Evolutionary conservation across 2,329 filamentous ascomycete genomes (phyloP), one percentile per base, ranked within the genome.

Genomic region (Fusarium albosuccineum): DNA sequence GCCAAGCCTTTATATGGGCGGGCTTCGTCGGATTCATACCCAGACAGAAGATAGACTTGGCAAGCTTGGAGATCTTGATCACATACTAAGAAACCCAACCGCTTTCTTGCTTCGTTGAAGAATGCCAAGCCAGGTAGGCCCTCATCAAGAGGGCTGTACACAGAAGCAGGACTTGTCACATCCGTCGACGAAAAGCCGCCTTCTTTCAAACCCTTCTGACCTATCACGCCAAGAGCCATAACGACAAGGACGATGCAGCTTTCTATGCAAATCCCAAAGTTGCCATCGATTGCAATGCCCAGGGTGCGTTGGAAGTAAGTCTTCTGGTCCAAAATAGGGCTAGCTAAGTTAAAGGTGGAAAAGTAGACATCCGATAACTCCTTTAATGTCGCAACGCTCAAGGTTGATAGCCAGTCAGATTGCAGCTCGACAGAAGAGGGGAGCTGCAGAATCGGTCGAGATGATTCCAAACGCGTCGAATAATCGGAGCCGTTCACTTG

Each of bases 341-440:
- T 68, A 0, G 66, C 66, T 0, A 68, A 48, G 1, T 68, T 68
- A 0, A 68, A 68, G 0, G 66, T 68, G 0, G 66, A 57, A 6
- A 68, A 68, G 9, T 67, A 68, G 3, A 68, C 48, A 16, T 69
- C 66, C 3, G 66, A 69, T 1, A 68, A 3, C 13, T 68, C 52
- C 3, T 69, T 68, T 2, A 68, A 4, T 1, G 59, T 67, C 6
- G 66, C 50, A 0, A 68, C 52, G 0, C 66, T 68, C 0, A 68
- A 1, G 0, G 59, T 48, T 0, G 62, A 63, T 0, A 69, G 14
- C 66, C 66, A 68, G 5, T 55, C 66, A 0, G 66, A 57, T 0
- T 60, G 39, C 1, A 52, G 3, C 9, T 54, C 62, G 1, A 39
- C 49, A 1, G 54, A 57, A 2, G 53, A 6, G 1, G 66, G 27